Conservation (phyloP, 2,329 filamentous ascomycete species). For the Fusarium pininemorale region DNA sequence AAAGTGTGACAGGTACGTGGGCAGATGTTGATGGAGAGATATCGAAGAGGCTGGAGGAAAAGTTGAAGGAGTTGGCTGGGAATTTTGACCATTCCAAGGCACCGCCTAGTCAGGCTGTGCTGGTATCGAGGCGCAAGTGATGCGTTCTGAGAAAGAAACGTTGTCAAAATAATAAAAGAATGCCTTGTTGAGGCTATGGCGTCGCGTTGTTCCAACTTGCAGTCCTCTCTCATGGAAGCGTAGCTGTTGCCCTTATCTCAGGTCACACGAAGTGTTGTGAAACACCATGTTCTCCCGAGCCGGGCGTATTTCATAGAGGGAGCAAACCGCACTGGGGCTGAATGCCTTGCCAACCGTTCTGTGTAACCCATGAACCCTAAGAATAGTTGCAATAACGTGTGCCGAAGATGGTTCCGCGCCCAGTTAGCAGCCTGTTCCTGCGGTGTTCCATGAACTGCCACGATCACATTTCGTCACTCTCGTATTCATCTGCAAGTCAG, state of each 20-base stretch:
- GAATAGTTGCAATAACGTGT: neutral
- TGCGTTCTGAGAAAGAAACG: no score
- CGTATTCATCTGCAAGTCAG: neutral
- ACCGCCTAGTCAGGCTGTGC: neutral
- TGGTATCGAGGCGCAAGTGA: neutral
- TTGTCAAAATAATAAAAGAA: no score
- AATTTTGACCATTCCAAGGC: neutral
- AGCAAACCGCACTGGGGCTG: accelerated
- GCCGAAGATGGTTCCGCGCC: neutral
- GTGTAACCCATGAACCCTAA: neutral
- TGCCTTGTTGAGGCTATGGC: neutral
- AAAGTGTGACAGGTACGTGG: neutral
- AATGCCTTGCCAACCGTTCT: neutral
- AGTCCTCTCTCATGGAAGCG: neutral
- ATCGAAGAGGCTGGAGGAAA: neutral
- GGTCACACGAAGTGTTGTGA: neutral
- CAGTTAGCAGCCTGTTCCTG: neutral
- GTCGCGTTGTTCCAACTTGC: accelerated
- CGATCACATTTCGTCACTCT: neutral
- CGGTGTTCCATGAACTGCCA: neutral
- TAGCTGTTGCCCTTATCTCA: no score
- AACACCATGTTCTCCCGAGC: neutral
- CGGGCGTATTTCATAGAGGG: no score
- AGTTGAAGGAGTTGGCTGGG: neutral
- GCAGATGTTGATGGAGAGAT: neutral